A percentile compares a stretch with the other conserved stretches of the same genome.
phyloP scores from a whole-genome alignment of 768 basidiomycete genomes.

The Lentinus brumalis region DNA sequence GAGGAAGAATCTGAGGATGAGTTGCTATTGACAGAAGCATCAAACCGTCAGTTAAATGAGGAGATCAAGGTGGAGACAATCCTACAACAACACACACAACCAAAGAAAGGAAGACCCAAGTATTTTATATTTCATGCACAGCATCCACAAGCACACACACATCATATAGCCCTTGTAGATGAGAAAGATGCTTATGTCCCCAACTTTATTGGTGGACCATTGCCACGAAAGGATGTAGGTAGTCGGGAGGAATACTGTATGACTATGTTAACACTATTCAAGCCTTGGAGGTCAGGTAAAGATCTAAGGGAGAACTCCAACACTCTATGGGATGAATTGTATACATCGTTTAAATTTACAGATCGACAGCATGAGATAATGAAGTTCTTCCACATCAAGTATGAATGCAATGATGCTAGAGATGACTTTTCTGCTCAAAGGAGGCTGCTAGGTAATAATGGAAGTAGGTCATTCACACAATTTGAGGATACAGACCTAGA shows the following conservation, averaged over 20 bases:
- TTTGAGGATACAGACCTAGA: neutral
- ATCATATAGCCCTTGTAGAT: neutral
- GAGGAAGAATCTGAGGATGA: constrained; percentile 2
- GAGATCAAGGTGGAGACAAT: neutral
- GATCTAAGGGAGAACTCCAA: constrained; percentile 27
- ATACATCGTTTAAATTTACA: neutral
- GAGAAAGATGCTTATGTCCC: constrained; percentile 19
- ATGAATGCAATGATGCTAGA: constrained; percentile 14
- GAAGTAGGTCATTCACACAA: neutral
- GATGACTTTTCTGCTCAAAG: constrained; percentile 5
- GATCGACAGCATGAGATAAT: constrained; percentile 1
- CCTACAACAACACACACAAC: neutral
- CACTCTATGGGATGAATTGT: constrained; percentile 7
- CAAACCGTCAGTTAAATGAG: no score
- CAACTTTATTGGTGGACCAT: constrained; percentile 33
- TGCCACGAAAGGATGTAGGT: constrained; percentile 35
- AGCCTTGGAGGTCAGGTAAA: constrained; percentile 34
- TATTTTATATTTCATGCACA: neutral
- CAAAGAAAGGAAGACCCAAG: neutral
- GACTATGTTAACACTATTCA: constrained; percentile 38
- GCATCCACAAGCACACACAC: neutral
- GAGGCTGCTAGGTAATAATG: neutral
- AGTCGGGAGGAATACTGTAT: constrained; percentile 36
- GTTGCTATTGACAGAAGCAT: neutral
- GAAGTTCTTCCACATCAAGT: constrained; percentile 2